These are phyloP conservation scores for Plasmopara viticola DNA, from an alignment of 352 stramenopile species.

Conservation along the genomic window DNA sequence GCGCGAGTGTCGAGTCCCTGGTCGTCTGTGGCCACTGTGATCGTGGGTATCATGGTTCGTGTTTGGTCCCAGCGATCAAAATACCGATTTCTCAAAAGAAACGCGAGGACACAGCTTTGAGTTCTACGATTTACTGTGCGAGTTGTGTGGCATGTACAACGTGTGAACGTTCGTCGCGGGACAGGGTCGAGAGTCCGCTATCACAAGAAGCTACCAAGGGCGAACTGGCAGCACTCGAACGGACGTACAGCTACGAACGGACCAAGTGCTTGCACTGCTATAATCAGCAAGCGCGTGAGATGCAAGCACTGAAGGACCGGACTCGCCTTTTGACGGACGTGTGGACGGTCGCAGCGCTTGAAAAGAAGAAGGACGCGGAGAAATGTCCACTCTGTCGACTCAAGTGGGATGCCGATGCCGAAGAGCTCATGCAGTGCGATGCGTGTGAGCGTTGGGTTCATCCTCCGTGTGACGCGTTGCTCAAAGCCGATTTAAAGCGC, in stretches of 20 bases:
- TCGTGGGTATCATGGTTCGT: slow-evolving; percentile 50
- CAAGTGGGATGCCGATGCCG: slow-evolving; percentile 66
- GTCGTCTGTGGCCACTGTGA: slow-evolving; percentile 43
- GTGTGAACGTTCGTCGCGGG: slow-evolving; percentile 27
- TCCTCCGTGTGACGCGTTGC: slow-evolving; percentile 58
- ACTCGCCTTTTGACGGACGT: slow-evolving; percentile 51
- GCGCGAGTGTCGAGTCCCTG: slow-evolving; percentile 20
- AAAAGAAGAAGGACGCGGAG: slow-evolving; percentile 54
- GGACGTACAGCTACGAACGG: slow-evolving; percentile 60
- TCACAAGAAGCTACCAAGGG: slow-evolving; percentile 19
- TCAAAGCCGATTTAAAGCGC: slow-evolving; percentile 48
- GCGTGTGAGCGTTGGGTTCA: slow-evolving; percentile 81
- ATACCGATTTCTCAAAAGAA: slow-evolving; percentile 9
- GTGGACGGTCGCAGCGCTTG: slow-evolving; percentile 44
- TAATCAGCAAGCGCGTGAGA: slow-evolving; percentile 43
- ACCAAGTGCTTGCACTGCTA: slow-evolving; percentile 56
- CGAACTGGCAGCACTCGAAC: slow-evolving; percentile 23
- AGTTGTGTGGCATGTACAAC: slow-evolving; percentile 59
- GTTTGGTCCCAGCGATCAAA: slow-evolving; percentile 37
- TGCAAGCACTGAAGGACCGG: slow-evolving; percentile 38
- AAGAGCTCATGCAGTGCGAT: slow-evolving; percentile 85
- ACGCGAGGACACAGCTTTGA: slow-evolving; percentile 6
- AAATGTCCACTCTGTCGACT: slow-evolving; percentile 71
- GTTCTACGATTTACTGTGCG: slow-evolving; percentile 47
- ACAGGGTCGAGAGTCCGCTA: slow-evolving; percentile 6